Evolutionary conservation across 2,329 filamentous ascomycete species (phyloP).

Genomic region (Calonectria naviculata): DNA sequence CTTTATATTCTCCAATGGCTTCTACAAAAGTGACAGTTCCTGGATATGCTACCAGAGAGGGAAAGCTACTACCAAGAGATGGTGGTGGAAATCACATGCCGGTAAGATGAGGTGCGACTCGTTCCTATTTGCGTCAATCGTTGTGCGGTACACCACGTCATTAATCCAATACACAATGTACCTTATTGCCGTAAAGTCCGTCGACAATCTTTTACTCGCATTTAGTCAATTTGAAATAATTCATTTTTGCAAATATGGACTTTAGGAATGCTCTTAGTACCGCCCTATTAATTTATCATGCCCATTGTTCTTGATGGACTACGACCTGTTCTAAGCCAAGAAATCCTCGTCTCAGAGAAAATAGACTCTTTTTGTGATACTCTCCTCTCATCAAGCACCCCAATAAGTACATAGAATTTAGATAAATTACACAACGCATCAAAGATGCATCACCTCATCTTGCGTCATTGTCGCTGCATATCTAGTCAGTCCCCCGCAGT

Average conservation of each 20-base stretch:
- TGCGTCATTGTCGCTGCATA: constrained; percentile 13
- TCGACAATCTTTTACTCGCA: rapidly evolving
- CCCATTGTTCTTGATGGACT: neutral
- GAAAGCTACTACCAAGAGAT: neutral
- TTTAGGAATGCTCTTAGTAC: neutral
- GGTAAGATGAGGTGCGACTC: constrained; percentile 22
- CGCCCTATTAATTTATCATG: neutral
- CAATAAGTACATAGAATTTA: neutral
- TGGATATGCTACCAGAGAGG: neutral
- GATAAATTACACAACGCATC: neutral
- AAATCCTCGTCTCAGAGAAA: neutral
- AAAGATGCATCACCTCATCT: constrained; percentile 27
- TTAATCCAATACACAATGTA: neutral
- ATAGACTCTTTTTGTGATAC: neutral
- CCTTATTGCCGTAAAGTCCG: constrained; percentile 2
- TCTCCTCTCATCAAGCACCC: too few relatives aligned
- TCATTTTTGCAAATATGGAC: too few relatives aligned
- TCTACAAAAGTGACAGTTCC: neutral
- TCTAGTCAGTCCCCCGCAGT: neutral
- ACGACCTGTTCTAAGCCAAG: neutral
- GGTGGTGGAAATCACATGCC: constrained; percentile 1
- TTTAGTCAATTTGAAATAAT: too few relatives aligned
- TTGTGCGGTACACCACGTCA: neutral
- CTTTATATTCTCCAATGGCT: neutral
- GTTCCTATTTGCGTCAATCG: constrained; percentile 19